Evolutionary conservation across 345 rosid genomes (phyloP), one percentile per base, ranked within the genome.

Genomic region (Nasturtium officinale): DNA sequence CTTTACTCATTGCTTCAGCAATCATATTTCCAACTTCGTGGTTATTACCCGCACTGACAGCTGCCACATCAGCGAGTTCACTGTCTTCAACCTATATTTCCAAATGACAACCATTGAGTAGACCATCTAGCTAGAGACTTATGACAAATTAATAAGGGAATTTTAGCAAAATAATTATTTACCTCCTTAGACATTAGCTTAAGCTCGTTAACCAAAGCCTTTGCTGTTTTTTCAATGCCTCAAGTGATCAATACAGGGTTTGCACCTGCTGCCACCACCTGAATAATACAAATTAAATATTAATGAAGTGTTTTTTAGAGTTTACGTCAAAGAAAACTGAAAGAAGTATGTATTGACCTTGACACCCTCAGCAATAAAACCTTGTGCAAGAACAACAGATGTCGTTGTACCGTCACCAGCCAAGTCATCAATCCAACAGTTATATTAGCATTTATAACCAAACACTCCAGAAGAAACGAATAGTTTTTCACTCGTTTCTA

Each of bases 361-460:
- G 59, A 96, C 95, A 48, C 98, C 98, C 84, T 92, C 98, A 11
- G 98, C 89, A 75, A 96, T 92, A 28, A 92, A 94, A 51, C 99
- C 99, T 67, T 96, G 98, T 3, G 99, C 99, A 53, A 96, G 99
- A 73, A 96, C 99, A 75, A 96, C 99, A 8, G 99, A 96, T 60
- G 99, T 96, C 23, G 99, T 96, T 5, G 99, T 96, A 26, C 99
- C 98, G 61, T 92, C 99, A 71, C 98, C 99, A 61, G 99, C 99
- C 83, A 95, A 75, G 86, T 95, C 99, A 78, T 38, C 28, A 61
- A 47, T 46, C 29, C 48, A 77, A 58, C 28, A 21, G 17, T 62
- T 12, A 61, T 21, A 45, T 30, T 45, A 43, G 3, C 60, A 46
- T 20, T 9, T 18, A 28, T 1, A 28, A 52, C 28, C 9, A 6